Evolutionary conservation across 257 asterid species (phyloP).

Genomic region (Datura wrightii): DNA sequence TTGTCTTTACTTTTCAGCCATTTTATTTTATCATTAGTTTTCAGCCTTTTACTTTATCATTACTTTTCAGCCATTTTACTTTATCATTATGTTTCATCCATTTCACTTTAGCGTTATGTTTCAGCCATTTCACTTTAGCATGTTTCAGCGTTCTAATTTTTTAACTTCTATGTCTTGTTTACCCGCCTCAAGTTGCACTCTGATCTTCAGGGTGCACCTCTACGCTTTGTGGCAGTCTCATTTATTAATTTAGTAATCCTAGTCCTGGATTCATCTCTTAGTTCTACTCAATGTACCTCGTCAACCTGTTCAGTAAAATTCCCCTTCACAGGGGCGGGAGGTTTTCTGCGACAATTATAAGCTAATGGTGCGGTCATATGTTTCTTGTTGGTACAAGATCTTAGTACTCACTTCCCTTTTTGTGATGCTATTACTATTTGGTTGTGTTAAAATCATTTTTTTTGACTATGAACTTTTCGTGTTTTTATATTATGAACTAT

Average conservation of each 20-base stretch:
- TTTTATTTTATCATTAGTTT: not conserved
- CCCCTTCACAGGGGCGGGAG: not conserved
- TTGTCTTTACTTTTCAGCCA: not conserved
- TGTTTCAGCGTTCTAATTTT: not conserved
- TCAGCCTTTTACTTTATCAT: not conserved
- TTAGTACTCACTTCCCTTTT: not conserved
- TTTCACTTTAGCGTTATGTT: not conserved
- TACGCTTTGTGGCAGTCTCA: not conserved
- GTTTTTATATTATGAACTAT: not conserved
- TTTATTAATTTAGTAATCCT: not conserved
- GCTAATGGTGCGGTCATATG: not conserved
- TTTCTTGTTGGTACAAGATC: not conserved
- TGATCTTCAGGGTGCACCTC: not conserved
- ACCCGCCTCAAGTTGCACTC: not conserved
- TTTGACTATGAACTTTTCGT: not conserved
- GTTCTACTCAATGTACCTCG: not conserved
- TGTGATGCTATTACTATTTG: conserved; percentile 1
- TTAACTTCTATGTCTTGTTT: not conserved
- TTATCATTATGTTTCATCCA: not conserved
- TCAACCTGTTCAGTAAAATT: not conserved
- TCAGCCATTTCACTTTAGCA: conserved; percentile 3
- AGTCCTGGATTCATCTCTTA: conserved; percentile 8
- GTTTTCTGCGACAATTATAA: not conserved
- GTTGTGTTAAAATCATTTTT: not conserved
- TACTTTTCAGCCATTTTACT: not conserved